Evolutionary conservation across 176 grass and related monocot species (phyloP), one percentile per base, ranked within the genome.

Genomic region (Oryza rufipogon): DNA sequence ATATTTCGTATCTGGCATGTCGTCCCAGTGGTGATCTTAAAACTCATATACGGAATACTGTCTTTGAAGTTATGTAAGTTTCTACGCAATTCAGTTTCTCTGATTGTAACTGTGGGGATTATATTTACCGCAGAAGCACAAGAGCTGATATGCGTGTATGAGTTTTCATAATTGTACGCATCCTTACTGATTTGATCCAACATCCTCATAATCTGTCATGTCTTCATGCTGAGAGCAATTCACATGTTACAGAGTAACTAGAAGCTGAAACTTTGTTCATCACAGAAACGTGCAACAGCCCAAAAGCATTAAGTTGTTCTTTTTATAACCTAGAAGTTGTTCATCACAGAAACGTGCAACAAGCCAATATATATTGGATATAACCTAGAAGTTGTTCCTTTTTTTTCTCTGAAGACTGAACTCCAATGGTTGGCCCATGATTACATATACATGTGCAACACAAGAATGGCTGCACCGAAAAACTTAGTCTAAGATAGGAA

Each of bases 361-460:
- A 78, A 39, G n/a, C 41, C 41, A 19, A 48, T 38, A 19, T 13
- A 63, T 25, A 70, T 74, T 28, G 9, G n/a, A 22, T 63, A 79
- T 71, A 65, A 5, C 80, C 36, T 38, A 38, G 36, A 38, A 38
- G 36, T 38, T 6, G 36, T 38, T 38, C 36, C 36, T 6, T 38
- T 38, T 38, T 38, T 2, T 52, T 16, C 5, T 2, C 42, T 58
- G 4, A 52, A 58, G 17, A 58, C 54, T 20, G 54, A 66, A 26
- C 3, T 46, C 7, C 15, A 36, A 47, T 41, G 47, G 65, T 61
- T 3, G 28, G 19, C 75, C 34, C 20, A 63, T 34, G 34, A 46
- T 78, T 34, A 68, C 81, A 63, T 68, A 74, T 46, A 83, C 64
- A 81, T 52, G 33, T 67, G 83, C 69, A 64, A 30, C 41, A 86